Evolutionary conservation across 805 yeast genomes (phyloP).

Genomic region (Wickerhamomyces sydowiorum): DNA sequence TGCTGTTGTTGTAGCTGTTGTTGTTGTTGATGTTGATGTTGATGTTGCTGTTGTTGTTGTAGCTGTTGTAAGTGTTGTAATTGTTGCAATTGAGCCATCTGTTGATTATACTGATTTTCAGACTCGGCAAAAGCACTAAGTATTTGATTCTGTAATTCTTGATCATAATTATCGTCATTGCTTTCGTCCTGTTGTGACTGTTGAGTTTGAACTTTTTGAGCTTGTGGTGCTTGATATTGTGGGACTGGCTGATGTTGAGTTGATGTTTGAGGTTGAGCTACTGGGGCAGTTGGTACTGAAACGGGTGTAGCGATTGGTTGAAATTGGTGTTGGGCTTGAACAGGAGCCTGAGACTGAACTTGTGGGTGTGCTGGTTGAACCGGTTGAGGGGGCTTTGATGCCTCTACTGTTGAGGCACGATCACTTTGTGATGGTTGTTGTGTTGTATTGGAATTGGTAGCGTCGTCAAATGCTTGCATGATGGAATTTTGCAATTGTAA

Average conservation of each 20-base stretch:
- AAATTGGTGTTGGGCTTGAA: neutral
- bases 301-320: neutral
- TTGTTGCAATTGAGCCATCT: constrained; percentile 3
- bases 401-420: neutral
- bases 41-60: neutral
- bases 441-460: constrained; percentile 3
- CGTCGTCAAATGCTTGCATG: constrained; percentile 8
- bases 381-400: neutral
- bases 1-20: constrained; percentile 4
- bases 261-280: neutral
- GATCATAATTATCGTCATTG: neutral
- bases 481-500: constrained; percentile 14
- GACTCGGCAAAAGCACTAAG: neutral
- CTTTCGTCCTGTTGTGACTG: neutral
- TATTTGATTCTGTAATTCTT: neutral
- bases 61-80: neutral
- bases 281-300: neutral
- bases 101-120: neutral
- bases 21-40: neutral
- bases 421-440: neutral
- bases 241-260: neutral
- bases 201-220: neutral
- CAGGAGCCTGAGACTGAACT: neutral
- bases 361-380: neutral
- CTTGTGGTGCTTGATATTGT: neutral